A percentile compares a stretch with the other conserved stretches of the same genome.
Evolutionary conservation across 352 stramenopile species (phyloP).

Genomic region (Phytopythium litorale): DNA sequence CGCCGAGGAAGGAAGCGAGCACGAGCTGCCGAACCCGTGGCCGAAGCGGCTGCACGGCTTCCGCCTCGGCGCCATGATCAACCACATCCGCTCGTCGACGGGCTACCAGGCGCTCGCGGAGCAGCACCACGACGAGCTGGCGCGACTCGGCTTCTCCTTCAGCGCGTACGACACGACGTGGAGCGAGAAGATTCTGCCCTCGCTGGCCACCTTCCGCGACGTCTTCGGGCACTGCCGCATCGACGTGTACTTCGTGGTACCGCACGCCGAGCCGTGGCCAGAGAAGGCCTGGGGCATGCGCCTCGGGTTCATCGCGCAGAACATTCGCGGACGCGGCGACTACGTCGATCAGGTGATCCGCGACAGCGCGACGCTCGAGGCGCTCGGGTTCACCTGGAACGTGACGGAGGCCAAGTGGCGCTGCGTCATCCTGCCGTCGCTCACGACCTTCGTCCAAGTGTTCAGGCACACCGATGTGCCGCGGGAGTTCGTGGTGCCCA

Average conservation of each 20-base stretch:
- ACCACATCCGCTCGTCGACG: slow-evolving; percentile 33
- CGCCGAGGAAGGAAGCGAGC: neutral
- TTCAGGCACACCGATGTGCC: slow-evolving; percentile 31
- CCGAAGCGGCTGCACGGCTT: slow-evolving; percentile 26
- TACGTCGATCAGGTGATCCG: slow-evolving; percentile 47
- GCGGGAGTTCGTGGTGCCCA: slow-evolving; percentile 47
- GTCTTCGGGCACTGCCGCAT: slow-evolving; percentile 46
- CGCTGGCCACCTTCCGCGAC: slow-evolving; percentile 33
- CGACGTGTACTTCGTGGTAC: slow-evolving; percentile 32
- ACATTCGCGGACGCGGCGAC: slow-evolving; percentile 46
- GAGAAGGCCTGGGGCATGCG: slow-evolving; percentile 25
- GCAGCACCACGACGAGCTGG: slow-evolving; percentile 27
- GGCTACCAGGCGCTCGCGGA: slow-evolving; percentile 28
- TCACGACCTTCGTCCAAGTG: slow-evolving; percentile 37
- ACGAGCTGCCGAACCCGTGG: slow-evolving; percentile 13
- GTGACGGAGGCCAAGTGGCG: slow-evolving; percentile 38
- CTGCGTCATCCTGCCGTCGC: slow-evolving; percentile 34
- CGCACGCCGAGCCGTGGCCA: slow-evolving; percentile 31
- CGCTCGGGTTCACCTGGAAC: slow-evolving; percentile 60
- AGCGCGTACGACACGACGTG: slow-evolving; percentile 44
- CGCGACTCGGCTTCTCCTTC: slow-evolving; percentile 46
- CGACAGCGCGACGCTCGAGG: slow-evolving; percentile 37
- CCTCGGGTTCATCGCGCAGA: slow-evolving; percentile 51
- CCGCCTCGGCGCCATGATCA: slow-evolving; percentile 40
- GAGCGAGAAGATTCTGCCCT: slow-evolving; percentile 43